Percentiles rank a stretch among this genome's conserved stretches.
Conservation (phyloP, 768 basidiomycete genomes). For the Lentinula sp. region DNA sequence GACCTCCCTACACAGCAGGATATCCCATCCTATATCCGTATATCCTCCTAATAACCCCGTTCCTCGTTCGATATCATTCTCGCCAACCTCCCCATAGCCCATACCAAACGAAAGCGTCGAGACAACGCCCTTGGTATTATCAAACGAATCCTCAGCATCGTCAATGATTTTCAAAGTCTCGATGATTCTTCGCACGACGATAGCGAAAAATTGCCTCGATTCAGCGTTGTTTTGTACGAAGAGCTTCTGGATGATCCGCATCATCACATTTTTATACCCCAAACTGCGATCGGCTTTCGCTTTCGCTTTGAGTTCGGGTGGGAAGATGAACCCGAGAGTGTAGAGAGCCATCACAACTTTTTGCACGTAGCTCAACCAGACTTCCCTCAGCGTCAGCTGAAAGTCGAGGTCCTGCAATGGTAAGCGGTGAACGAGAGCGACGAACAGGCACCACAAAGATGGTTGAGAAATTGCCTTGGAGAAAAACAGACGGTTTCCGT, state of each 20-base stretch:
- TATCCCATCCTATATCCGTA: slow-evolving; percentile 64
- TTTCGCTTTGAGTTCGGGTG: slow-evolving; percentile 64
- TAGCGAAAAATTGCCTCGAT: slow-evolving; percentile 42
- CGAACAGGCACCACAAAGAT: slow-evolving; percentile 58
- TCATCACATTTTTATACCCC: slow-evolving; percentile 64
- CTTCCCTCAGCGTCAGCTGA: slow-evolving; percentile 52
- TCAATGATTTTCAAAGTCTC: slow-evolving; percentile 79
- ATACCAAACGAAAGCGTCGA: slow-evolving; percentile 78
- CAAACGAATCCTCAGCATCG: slow-evolving; percentile 68
- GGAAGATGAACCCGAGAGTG: slow-evolving; percentile 77
- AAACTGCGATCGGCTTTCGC: slow-evolving; percentile 62
- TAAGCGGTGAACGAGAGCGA: slow-evolving; percentile 73
- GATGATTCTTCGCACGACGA: slow-evolving; percentile 59
- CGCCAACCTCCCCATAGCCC: slow-evolving; percentile 73
- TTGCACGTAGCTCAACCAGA: slow-evolving; percentile 76
- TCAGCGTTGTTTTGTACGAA: slow-evolving; percentile 44
- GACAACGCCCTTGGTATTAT: slow-evolving; percentile 51
- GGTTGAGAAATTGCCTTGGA: slow-evolving; percentile 50
- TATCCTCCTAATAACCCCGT: slow-evolving; percentile 70
- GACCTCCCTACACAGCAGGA: slow-evolving; percentile 66
- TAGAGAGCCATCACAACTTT: slow-evolving; percentile 80
- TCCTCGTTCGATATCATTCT: slow-evolving; percentile 60
- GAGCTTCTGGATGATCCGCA: slow-evolving; percentile 66
- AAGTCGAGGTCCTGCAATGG: slow-evolving; percentile 78
- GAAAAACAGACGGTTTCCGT: slow-evolving; percentile 73